Evolutionary conservation across 78 protist species (phyloP), one percentile per base, ranked within the genome.

Genomic region (Dictyostelium capitatum): DNA sequence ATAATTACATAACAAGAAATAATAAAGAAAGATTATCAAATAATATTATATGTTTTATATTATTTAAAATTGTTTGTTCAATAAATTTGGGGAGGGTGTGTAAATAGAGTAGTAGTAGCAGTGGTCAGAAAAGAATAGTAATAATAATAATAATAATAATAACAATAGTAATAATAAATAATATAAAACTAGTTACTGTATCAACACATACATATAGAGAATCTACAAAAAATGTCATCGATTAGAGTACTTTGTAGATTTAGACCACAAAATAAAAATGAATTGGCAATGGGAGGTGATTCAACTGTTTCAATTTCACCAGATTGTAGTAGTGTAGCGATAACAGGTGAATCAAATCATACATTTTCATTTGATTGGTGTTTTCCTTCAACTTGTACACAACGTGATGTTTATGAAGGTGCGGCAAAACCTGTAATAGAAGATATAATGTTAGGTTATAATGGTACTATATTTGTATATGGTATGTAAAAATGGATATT

Each of bases 401-500:
- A 96, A 30, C 72, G 62, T 25, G 95, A 85, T 59, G 78, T 97
- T 6, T 97, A 93, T 91, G 96, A 87, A 15, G 62, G 65, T 56
- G 96, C 96, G 0, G 97, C 97, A 30, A 62, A 73, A 56, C 97
- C 97, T 8, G 95, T 97, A 2, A 95, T 97, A 7, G 97, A 87
- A 23, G 95, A 82, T 87, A 79, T 95, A 14, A 70, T 80, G 79
- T 56, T 37, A 32, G 95, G 96, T 74, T 89, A 80, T 41, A 95
- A 87, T 79, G 95, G 90, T 23, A 95, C 95, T 28, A 82, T 95
- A 9, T 89, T 90, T 85, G 73, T 53, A 79, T 85, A 85, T 80
- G 95, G 96, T 43, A 94, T 89, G 51, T 81, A 89, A n/a, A n/a
- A n/a, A 17, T 56, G n/a, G n/a, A n/a, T n/a, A n/a, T n/a, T n/a